Evolutionary conservation across 371 early-diverging fungal genomes (phyloP).

Genomic region (Actinomucor elegans): DNA sequence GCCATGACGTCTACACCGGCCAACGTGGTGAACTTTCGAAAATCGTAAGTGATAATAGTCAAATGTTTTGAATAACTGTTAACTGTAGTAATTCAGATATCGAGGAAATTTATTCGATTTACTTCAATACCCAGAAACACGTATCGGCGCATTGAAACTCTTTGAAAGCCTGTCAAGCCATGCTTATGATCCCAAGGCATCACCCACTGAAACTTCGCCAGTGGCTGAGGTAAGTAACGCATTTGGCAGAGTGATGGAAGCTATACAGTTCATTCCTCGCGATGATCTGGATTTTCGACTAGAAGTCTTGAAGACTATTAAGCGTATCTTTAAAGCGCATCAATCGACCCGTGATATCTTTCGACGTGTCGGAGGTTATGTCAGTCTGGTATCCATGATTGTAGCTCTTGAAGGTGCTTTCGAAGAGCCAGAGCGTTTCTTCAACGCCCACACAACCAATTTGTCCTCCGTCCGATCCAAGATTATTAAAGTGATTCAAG

Average conservation of each 20-base stretch:
- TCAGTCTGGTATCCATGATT: slow-evolving; percentile 63
- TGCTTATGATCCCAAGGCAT: slow-evolving; percentile 15
- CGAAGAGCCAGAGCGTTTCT: slow-evolving; percentile 24
- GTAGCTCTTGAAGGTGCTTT: slow-evolving; percentile 64
- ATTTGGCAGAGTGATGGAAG: slow-evolving; percentile 63
- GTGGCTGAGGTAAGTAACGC: slow-evolving; percentile 9
- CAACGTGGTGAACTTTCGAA: slow-evolving; percentile 34
- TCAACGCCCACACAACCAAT: slow-evolving; percentile 32
- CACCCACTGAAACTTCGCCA: neutral
- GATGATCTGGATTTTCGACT: slow-evolving; percentile 59
- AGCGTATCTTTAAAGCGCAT: slow-evolving; percentile 50
- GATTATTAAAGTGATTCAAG: slow-evolving; percentile 42
- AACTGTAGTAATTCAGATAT: no score
- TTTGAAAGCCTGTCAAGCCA: slow-evolving; percentile 57
- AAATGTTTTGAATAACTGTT: no score
- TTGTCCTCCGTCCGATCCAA: slow-evolving; percentile 5
- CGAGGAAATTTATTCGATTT: slow-evolving; percentile 63
- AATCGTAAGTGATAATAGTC: slow-evolving; percentile 37
- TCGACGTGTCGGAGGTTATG: slow-evolving; percentile 63
- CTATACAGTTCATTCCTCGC: slow-evolving; percentile 56
- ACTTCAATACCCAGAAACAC: slow-evolving; percentile 52
- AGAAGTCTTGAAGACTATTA: slow-evolving; percentile 56
- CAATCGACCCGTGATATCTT: slow-evolving; percentile 53
- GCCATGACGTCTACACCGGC: slow-evolving; percentile 39
- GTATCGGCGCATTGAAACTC: slow-evolving; percentile 50